Percentiles rank a stretch among this genome's conserved stretches.
These are phyloP conservation scores for Aspergillus homomorphus DNA, from an alignment of 495 filamentous ascomycete genomes.

Conservation along the genomic window DNA sequence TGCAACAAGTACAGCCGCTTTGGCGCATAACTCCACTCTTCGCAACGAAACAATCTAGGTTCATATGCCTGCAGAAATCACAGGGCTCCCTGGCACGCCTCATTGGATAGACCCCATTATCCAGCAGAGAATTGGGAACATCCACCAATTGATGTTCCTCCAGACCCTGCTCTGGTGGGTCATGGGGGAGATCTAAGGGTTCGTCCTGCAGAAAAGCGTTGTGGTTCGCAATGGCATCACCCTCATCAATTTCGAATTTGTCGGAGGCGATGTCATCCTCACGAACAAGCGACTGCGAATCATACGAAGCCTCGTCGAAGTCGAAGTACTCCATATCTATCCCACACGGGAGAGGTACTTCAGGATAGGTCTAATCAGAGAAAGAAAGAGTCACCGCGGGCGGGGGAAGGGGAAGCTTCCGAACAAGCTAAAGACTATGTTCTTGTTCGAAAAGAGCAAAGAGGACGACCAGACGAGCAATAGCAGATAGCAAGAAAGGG, in stretches of 20 bases:
- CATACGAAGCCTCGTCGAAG: conserved; percentile 50
- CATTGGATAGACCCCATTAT: conserved; percentile 45
- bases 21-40: conserved; percentile 63
- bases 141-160: conserved; percentile 25
- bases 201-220: conserved; percentile 39
- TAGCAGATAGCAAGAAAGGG: neutral
- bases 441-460: neutral
- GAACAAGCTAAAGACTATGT: neutral
- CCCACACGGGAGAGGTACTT: neutral
- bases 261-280: conserved; percentile 45
- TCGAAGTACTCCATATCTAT: conserved; percentile 52
- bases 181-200: conserved; percentile 34
- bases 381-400: conserved; percentile 5
- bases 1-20: conserved; percentile 72
- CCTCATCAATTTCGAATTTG: conserved; percentile 37
- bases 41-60: conserved; percentile 73
- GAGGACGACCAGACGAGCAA: neutral
- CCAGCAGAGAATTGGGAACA: conserved; percentile 29
- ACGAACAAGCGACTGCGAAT: conserved; percentile 25
- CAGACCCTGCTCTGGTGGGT: conserved; percentile 29
- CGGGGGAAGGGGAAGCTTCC: no score
- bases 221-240: conserved; percentile 33
- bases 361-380: conserved; percentile 1
- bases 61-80: conserved; percentile 64
- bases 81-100: conserved; percentile 57